These are phyloP conservation scores for Phialophora expanda DNA, from an alignment of 2,329 filamentous ascomycete genomes.

Conservation along the genomic window DNA sequence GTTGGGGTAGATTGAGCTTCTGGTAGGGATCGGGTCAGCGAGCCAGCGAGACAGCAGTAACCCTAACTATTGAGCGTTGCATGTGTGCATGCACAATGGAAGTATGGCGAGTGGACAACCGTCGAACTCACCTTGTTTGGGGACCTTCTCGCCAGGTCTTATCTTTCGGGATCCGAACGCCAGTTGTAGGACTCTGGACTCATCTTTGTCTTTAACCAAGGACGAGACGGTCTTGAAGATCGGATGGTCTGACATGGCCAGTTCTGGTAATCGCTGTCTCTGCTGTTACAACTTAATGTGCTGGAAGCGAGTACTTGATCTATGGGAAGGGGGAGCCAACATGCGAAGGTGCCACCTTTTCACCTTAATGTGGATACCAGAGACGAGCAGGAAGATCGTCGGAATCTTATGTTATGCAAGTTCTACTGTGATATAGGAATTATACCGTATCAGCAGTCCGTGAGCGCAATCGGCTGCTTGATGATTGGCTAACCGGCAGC, in stretches of 20 bases:
- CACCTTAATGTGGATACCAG: neutral
- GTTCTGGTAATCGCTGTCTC: neutral
- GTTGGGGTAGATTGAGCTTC: slow-evolving; percentile 13
- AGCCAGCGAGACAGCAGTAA: neutral
- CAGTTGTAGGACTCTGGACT: slow-evolving; percentile 5
- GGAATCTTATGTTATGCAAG: neutral
- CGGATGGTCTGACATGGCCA: slow-evolving; percentile 10
- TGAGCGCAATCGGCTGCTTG: neutral
- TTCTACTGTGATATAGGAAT: neutral
- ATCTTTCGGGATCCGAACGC: slow-evolving; percentile 1
- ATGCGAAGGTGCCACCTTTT: neutral
- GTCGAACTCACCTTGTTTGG: slow-evolving; percentile 21
- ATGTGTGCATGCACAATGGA: neutral
- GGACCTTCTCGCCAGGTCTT: slow-evolving; percentile 18
- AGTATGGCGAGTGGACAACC: neutral
- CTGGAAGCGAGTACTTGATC: neutral
- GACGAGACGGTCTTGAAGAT: slow-evolving; percentile 6
- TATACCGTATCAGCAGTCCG: neutral
- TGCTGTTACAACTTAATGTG: neutral
- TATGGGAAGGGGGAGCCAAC: neutral
- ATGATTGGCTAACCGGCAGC: neutral
- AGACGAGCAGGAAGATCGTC: neutral
- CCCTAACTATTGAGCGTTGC: neutral
- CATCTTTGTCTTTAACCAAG: slow-evolving; percentile 12
- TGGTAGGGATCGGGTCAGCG: neutral